Evolutionary conservation across 1,284 basidiomycete species (phyloP).

Genomic region (Trichosporon inkin): DNA sequence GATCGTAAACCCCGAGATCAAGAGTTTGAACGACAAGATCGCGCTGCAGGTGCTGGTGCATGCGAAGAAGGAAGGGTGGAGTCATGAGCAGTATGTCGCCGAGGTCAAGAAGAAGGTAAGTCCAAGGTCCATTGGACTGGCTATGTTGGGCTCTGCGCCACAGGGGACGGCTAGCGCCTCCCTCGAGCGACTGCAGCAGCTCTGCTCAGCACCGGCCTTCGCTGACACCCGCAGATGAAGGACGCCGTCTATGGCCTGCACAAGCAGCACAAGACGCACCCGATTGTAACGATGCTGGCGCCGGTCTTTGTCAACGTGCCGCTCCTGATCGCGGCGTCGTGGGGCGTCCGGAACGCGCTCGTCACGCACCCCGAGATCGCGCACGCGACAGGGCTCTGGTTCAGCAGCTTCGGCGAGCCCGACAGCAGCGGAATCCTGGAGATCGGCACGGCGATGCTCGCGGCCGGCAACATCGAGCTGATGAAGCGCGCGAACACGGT

Average conservation of each 20-base stretch:
- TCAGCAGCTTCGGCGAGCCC: slow-evolving; percentile 42
- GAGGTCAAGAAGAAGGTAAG: slow-evolving; percentile 48
- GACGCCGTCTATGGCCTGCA: slow-evolving; percentile 39
- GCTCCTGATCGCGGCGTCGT: slow-evolving; percentile 46
- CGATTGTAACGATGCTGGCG: slow-evolving; percentile 40
- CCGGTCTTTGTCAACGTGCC: slow-evolving; percentile 50
- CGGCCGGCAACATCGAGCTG: slow-evolving; percentile 47
- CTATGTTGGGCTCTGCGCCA: neutral
- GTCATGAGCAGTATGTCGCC: slow-evolving; percentile 50
- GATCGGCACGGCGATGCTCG: slow-evolving; percentile 41
- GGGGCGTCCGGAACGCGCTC: slow-evolving; percentile 45
- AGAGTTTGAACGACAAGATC: slow-evolving; percentile 44
- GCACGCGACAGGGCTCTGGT: slow-evolving; percentile 42
- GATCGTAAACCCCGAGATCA: slow-evolving; percentile 51
- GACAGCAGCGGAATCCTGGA: slow-evolving; percentile 44
- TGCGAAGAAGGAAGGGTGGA: slow-evolving; percentile 41
- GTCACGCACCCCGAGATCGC: slow-evolving; percentile 32
- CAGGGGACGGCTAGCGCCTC: neutral
- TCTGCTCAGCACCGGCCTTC: neutral
- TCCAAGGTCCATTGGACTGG: neutral
- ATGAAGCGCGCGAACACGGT: slow-evolving; percentile 13
- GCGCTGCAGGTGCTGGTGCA: slow-evolving; percentile 42
- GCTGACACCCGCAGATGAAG: slow-evolving; percentile 33
- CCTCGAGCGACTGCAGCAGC: neutral
- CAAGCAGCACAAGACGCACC: slow-evolving; percentile 42